Conservation (phyloP, 225 moss, liverwort and hornwort species). For the Bryoerythrophyllum caledonicum region DNA sequence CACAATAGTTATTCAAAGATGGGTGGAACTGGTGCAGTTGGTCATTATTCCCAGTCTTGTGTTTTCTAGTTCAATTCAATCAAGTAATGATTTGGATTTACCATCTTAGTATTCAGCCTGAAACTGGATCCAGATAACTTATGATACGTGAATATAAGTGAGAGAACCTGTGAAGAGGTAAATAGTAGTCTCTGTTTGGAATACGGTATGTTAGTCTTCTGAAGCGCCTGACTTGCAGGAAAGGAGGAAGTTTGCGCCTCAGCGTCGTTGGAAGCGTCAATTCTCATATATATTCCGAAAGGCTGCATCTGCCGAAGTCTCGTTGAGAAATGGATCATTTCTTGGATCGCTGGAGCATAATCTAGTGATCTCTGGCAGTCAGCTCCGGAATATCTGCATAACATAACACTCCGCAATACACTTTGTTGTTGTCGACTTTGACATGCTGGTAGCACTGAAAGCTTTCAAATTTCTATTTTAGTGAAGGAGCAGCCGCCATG, state of each 20-base stretch:
- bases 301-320: not conserved
- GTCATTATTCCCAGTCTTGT: not conserved
- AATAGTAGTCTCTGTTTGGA: not conserved
- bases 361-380: not conserved
- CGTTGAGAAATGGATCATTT: not conserved
- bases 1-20: not conserved
- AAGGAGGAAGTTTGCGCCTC: not conserved
- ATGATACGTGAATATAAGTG: not conserved
- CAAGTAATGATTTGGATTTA: not conserved
- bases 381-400: not conserved
- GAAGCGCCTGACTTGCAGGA: not conserved
- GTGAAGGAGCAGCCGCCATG: not conserved
- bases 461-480: not conserved
- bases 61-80: not conserved
- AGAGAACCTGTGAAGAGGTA: not conserved
- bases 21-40: not conserved
- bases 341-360: not conserved
- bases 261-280: not conserved
- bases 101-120: not conserved
- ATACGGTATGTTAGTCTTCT: not conserved
- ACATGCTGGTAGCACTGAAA: not conserved
- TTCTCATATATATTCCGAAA: not conserved
- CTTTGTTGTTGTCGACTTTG: not conserved
- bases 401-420: not conserved
- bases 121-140: not conserved